phyloP scores from a whole-genome alignment of 2,329 filamentous ascomycete species.

The Trichoderma aggressivum region DNA sequence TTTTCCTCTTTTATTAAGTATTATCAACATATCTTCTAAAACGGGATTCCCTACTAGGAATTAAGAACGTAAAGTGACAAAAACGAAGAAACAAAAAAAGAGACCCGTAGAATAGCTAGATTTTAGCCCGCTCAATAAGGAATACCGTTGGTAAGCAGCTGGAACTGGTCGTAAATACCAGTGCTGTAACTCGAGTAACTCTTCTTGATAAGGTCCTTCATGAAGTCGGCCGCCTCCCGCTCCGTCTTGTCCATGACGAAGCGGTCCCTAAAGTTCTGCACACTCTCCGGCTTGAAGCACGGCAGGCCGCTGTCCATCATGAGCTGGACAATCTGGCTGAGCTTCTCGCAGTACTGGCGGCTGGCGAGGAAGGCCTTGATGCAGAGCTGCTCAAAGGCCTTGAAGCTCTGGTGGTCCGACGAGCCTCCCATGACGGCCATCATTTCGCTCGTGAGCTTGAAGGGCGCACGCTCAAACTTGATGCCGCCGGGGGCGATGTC shows the following conservation, averaged over 20 bases:
- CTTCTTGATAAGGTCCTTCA: conserved; percentile 83
- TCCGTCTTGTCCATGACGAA: conserved; percentile 92
- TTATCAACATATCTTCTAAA: background rate
- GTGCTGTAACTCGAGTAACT: conserved; percentile 90
- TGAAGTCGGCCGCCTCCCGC: conserved; percentile 90
- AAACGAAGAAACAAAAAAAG: background rate
- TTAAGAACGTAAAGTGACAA: background rate
- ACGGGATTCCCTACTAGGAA: background rate
- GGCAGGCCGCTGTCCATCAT: conserved; percentile 97
- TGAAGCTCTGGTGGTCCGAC: conserved; percentile 80
- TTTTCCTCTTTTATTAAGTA: background rate
- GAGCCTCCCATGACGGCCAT: conserved; percentile 96
- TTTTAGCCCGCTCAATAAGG: conserved; percentile 65
- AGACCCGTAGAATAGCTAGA: background rate
- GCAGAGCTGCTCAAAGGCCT: conserved; percentile 94
- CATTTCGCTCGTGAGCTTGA: conserved; percentile 98
- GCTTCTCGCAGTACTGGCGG: conserved; percentile 80
- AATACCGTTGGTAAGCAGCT: conserved; percentile 94
- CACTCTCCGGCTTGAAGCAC: conserved; percentile 95
- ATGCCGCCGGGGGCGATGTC: conserved; percentile 97
- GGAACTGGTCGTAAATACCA: conserved; percentile 96
- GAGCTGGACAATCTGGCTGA: conserved; percentile 82
- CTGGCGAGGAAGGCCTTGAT: conserved; percentile 92
- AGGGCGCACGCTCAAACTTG: conserved; percentile 95
- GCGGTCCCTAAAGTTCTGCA: conserved; percentile 85